Percentiles rank a stretch among this genome's conserved stretches.
Evolutionary conservation across 164 flowering plant genomes (phyloP).

Genomic region (Piper betle): DNA sequence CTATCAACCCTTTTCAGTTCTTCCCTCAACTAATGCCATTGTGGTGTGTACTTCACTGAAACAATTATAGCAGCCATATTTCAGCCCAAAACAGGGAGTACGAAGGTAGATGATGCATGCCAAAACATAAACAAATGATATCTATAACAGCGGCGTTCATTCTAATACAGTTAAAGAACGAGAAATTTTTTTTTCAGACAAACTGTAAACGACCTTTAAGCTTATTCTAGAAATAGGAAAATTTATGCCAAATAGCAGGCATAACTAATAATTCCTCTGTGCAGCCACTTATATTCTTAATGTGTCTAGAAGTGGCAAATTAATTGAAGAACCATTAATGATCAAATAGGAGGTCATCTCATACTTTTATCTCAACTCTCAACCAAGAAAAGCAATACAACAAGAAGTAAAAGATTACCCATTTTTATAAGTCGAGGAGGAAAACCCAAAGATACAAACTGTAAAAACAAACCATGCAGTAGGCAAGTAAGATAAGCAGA

Average conservation of each 20-base stretch:
- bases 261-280: no score
- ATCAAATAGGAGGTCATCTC: neutral
- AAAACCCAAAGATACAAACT: no score
- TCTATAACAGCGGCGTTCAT: no score
- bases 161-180: no score
- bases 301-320: neutral
- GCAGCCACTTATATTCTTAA: no score
- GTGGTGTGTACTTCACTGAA: slow-evolving; percentile 90
- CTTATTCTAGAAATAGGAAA: no score
- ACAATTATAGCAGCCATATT: slow-evolving; percentile 5
- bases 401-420: no score
- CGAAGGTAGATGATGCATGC: neutral
- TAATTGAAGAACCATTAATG: neutral
- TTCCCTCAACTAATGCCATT: slow-evolving; percentile 54
- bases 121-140: no score
- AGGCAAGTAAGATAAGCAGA: slow-evolving; percentile 1
- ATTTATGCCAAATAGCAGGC: no score
- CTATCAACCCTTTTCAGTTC: slow-evolving; percentile 69
- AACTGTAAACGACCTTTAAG: no score
- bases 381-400: neutral
- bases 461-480: neutral
- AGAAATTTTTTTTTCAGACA: no score
- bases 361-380: neutral
- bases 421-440: no score
- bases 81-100: slow-evolving; percentile 1